Evolutionary conservation across 2,329 filamentous ascomycete genomes (phyloP), one percentile per base, ranked within the genome.

Genomic region (Alternaria arbusti): DNA sequence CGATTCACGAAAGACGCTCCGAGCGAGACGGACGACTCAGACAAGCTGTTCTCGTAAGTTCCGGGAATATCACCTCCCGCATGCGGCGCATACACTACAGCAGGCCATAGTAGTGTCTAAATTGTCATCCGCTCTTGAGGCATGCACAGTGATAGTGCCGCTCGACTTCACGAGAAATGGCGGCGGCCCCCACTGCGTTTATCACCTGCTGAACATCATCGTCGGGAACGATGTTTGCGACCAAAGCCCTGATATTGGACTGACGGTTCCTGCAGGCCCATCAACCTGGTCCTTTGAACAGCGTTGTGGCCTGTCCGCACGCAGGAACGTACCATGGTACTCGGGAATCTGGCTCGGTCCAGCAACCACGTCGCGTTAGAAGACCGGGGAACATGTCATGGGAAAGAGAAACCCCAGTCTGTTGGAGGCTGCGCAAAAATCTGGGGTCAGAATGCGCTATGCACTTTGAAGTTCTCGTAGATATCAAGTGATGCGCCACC

Each of bases 341-440:
- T 26, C 44, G 26, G 15, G 15, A 32, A 43, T 15, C 55, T 45
- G 28, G 55, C 44, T 57, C 28, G 28, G 55, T 40, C n/a, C 28
- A 57, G 13, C 28, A 25, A 50, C 55, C 54, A 56, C 54, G 40
- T 56, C 22, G 54, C 25, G 54, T 56, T 23, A 30, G 40, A 56
- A 30, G 26, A 20, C 10, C 40, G n/a, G 6, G 43, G 44, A 23
- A 13, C 40, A 56, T 15, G 15, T 56, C 40, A 46, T 36, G 28
- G 30, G 9, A 57, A 30, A 54, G 49, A 30, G 26, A 26, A n/a
- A 45, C n/a, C 28, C 17, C 26, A 32, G 17, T 22, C 4, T 10
- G 28, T 52, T 40, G 28, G 4, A 52, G 22, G 1, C 8, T 13
- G 30, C 49, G 28, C 20, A 6, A 23, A 10, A 17, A 7, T 12